Base-by-base conservation (phyloP, 495 filamentous ascomycete genomes). In the Bombardia bombarda region DNA sequence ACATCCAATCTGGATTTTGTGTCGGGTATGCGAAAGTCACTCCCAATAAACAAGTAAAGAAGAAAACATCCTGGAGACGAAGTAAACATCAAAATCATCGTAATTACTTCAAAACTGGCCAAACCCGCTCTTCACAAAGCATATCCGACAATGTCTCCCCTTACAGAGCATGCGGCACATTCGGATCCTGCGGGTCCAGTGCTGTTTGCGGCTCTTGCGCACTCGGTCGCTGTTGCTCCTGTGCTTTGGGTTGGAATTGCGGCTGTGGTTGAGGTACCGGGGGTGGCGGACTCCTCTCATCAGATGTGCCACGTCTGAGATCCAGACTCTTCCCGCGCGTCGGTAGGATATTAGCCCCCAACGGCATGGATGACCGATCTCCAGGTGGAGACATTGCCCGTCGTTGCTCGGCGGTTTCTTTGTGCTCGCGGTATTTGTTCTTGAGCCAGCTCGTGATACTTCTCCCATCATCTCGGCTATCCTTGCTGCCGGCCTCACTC, bases 361-460 rank as follows among this genome's bases (percentile, higher is more conserved):
- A 16, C 23, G 40, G 51, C 16, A n/a, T n/a, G n/a, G 19, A 52
- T 33, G 34, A 53, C 14, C 58, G 50, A 8, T 70, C 62, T 16
- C 55, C 59, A 5, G 69, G 67, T 13, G 69, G 70, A 16, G 67
- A 70, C 46, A 69, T 75, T 45, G 55, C 63, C 35, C 65, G 58
- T 48, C 63, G 53, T 37, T 85, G 81, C 57, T 82, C 79, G 2
- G 63, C 72, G 7, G 74, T 78, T 47, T 87, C 83, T 46, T 82
- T 86, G 20, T 80, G 77, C 51, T 89, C 85, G 14, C 82, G 75
- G 31, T 92, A 79, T 63, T 92, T 94, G 48, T 79, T 82, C 56
- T 86, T 86, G 50, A 95, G 76, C 76, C 90, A 94, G 13, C 79
- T 81, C 37, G 93, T 73, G 4, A 87, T 72, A n/a, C 85, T 83